These are phyloP conservation scores for Candida yuanshanica DNA, from an alignment of 805 yeast genomes.

Conservation along the genomic window DNA sequence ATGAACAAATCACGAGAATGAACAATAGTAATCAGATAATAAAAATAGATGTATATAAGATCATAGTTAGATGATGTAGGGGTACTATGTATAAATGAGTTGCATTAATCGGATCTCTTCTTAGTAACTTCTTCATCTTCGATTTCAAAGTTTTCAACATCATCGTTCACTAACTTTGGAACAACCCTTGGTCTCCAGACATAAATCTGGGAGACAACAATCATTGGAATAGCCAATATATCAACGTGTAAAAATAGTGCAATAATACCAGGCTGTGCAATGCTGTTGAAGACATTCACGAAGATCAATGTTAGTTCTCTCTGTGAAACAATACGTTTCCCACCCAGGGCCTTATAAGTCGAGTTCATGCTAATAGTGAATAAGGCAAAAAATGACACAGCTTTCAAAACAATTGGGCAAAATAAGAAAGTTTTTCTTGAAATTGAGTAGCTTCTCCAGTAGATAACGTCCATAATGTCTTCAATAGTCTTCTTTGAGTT, in stretches of 20 bases:
- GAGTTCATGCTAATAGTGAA: neutral
- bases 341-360: neutral
- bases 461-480: neutral
- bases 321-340: neutral
- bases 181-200: neutral
- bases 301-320: neutral
- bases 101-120: neutral
- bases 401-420: neutral
- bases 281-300: neutral
- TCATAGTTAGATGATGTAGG: no score
- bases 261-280: neutral
- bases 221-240: neutral
- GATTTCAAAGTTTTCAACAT: neutral
- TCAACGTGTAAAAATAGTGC: neutral
- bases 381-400: neutral
- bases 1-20: no score
- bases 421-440: neutral
- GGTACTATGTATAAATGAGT: no score
- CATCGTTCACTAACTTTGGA: neutral
- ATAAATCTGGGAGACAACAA: neutral
- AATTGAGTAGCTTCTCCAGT: neutral
- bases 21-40: no score
- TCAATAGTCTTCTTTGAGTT: neutral
- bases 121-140: neutral
- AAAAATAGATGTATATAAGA: no score